phyloP scores from a whole-genome alignment of 129 eudicot species.

The Artemisia tridentata region DNA sequence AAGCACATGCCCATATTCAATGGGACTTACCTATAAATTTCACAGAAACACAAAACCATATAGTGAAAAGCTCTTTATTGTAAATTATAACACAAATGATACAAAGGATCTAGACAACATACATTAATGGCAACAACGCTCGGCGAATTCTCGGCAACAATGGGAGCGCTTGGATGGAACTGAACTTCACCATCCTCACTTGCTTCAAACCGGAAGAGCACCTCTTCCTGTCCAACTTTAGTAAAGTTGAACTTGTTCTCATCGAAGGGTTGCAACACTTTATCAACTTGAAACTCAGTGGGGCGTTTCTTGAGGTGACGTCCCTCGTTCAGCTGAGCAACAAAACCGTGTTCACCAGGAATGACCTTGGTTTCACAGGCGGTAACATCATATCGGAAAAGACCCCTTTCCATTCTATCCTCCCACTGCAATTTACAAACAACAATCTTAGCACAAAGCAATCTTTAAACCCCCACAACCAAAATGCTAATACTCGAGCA shows the following conservation, averaged over 20 bases:
- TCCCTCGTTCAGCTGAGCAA: conserved; percentile 70
- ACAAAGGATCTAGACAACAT: conserved; percentile 4
- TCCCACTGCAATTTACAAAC: conserved; percentile 48
- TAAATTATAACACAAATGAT: no score
- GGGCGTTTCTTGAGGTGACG: conserved; percentile 75
- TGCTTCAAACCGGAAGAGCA: conserved; percentile 70
- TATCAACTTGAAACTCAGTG: conserved; percentile 58
- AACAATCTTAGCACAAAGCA: neutral
- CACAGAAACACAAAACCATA: neutral
- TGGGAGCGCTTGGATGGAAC: conserved; percentile 37
- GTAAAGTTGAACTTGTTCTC: conserved; percentile 66
- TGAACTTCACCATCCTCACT: conserved; percentile 40
- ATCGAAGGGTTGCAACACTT: conserved; percentile 72
- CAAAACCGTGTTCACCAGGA: conserved; percentile 53
- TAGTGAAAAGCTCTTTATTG: no score
- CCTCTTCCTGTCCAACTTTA: conserved; percentile 69
- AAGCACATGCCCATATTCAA: conserved; percentile 84
- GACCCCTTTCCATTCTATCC: conserved; percentile 61
- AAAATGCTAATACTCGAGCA: neutral
- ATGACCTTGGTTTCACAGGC: conserved; percentile 68
- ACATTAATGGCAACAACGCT: conserved; percentile 78
- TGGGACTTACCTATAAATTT: conserved; percentile 70
- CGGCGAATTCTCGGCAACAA: conserved; percentile 42
- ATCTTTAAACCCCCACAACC: neutral
- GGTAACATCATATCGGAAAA: conserved; percentile 80